Base-by-base conservation (phyloP, 495 filamentous ascomycete genomes). In the Penicillium longicatenatum region DNA sequence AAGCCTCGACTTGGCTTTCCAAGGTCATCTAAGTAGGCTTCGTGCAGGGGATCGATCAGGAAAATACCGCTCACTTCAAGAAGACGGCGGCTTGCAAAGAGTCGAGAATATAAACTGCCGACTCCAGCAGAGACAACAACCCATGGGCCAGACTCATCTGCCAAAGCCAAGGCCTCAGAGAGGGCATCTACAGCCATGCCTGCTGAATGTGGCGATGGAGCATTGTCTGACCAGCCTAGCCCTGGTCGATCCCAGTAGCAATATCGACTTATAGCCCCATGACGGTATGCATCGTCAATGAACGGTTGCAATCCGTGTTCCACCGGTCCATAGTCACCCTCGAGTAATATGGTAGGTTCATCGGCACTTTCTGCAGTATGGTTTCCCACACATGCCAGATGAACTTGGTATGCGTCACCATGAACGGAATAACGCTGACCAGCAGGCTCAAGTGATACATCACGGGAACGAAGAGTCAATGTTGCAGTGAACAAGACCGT, bases 241-340 rank as follows among this genome's bases (percentile, higher is more conserved):
- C 94, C 94, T 1, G 94, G 94, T 20, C 94, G 89, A 65, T 98
- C 94, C 75, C 90, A 95, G 72, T 96, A 97, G 77, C 94, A 98
- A 73, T 94, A 98, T 45, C 93, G 86, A 48, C 73, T 68, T 58
- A 98, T 94, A 26, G 84, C 86, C 24, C 90, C 88, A 54, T 91
- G 89, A 33, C 78, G 73, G 57, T 89, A 81, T 0, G 87, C 83
- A 57, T 82, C 76, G 56, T 82, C 74, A 17, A 83, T 73, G 72
- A 95, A 88, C 30, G 86, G 84, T 71, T 89, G 87, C 48, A 97
- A 73, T 17, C 67, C 68, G 63, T 84, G 75, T 72, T 96, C 90
- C n/a, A 89, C 85, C 0, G 94, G 86, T 6, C 81, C 75, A 60
- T 91, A 88, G 12, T 89, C 92, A 8, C 85, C 90, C 69, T 97